A percentile compares a stretch with the other conserved stretches of the same genome.
These are phyloP conservation scores for Pythium phragmiticola DNA, from an alignment of 352 stramenopile species.

Conservation along the genomic window DNA sequence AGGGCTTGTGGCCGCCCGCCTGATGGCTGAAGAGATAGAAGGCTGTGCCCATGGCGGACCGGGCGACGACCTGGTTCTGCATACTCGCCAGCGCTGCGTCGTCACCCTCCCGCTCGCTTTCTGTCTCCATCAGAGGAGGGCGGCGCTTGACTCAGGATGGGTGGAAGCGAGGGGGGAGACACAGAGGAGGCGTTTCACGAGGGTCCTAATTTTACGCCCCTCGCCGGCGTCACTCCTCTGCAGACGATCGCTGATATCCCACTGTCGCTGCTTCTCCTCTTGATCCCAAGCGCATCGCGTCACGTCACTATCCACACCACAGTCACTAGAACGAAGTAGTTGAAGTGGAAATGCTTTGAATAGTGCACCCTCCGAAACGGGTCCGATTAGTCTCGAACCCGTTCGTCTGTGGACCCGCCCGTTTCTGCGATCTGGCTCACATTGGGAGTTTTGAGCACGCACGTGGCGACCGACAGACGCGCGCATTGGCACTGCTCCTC, in stretches of 20 bases:
- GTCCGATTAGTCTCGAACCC: neutral
- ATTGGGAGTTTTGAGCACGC: conserved; percentile 13
- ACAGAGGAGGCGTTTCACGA: neutral
- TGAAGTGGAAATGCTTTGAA: conserved; percentile 12
- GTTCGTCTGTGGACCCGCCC: conserved; percentile 6
- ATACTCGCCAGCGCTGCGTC: conserved; percentile 16
- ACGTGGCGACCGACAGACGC: conserved; percentile 22
- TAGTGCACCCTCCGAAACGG: conserved; percentile 5
- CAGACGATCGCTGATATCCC: no score
- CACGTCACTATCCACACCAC: neutral
- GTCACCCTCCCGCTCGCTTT: conserved; percentile 17
- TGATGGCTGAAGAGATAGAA: conserved; percentile 84
- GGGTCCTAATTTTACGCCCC: neutral
- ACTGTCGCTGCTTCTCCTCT: neutral
- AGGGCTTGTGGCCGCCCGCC: conserved; percentile 74
- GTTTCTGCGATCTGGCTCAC: conserved; percentile 17
- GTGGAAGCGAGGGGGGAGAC: neutral
- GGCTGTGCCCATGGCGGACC: conserved; percentile 55
- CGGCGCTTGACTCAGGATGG: neutral
- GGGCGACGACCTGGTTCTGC: conserved; percentile 66
- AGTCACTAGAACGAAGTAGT: conserved; percentile 15
- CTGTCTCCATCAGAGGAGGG: neutral
- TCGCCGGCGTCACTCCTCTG: no score
- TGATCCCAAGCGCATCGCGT: neutral
- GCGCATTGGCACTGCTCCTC: neutral